These are phyloP conservation scores for Porodaedalea pini DNA, from an alignment of 1,284 basidiomycete genomes.

Conservation along the genomic window DNA sequence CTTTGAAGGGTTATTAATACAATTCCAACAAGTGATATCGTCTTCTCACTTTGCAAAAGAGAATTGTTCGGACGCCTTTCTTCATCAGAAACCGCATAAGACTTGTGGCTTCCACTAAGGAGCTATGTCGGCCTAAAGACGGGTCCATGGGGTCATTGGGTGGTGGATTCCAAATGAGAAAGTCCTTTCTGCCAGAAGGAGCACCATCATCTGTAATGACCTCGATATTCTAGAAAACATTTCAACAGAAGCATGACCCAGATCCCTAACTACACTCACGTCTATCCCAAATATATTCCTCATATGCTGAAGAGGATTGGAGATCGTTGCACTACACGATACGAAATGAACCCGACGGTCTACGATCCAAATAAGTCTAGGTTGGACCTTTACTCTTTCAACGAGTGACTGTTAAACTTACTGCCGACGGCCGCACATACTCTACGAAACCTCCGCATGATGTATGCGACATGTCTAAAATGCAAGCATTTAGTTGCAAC, in stretches of 20 bases:
- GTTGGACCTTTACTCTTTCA: no score
- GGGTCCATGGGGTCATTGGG: slow-evolving; percentile 58
- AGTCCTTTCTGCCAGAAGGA: slow-evolving; percentile 78
- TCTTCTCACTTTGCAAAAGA: slow-evolving; percentile 77
- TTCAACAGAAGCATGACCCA: background rate
- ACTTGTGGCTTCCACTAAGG: slow-evolving; percentile 69
- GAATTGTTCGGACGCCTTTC: slow-evolving; percentile 74
- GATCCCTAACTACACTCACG: slow-evolving; percentile 26
- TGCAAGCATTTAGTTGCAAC: background rate
- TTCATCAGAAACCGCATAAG: slow-evolving; percentile 83
- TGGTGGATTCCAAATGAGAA: slow-evolving; percentile 75
- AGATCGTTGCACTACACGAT: slow-evolving; percentile 88
- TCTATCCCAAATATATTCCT: slow-evolving; percentile 68
- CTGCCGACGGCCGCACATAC: slow-evolving; percentile 85
- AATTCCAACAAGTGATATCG: background rate
- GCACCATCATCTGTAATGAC: slow-evolving; percentile 81
- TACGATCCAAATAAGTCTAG: slow-evolving; percentile 29
- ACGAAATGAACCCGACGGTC: slow-evolving; percentile 67
- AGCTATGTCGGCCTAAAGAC: slow-evolving; percentile 54
- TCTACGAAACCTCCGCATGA: slow-evolving; percentile 73
- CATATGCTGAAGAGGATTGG: slow-evolving; percentile 79
- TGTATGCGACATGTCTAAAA: slow-evolving; percentile 72
- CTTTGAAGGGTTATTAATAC: background rate
- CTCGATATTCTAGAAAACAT: slow-evolving; percentile 47
- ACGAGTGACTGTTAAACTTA: slow-evolving; percentile 34